Percentiles rank a stretch among this genome's conserved stretches.
Conservation (phyloP, 306 rosid genomes). For the Elaeagnus macrophylla region DNA sequence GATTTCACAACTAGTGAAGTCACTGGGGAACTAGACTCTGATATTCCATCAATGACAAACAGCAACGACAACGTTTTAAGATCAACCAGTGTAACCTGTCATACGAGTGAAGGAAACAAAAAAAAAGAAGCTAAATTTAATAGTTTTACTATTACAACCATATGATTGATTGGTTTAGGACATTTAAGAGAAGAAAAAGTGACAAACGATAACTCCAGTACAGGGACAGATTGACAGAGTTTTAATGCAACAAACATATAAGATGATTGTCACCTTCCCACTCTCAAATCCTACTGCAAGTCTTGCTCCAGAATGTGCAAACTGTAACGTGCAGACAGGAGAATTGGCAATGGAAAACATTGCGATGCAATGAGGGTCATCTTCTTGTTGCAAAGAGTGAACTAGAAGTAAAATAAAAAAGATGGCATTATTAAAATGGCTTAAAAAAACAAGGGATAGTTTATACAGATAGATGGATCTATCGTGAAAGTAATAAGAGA, state of each 20-base stretch:
- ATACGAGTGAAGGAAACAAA: conserved; percentile 24
- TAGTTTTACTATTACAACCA: not conserved
- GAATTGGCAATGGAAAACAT: conserved; percentile 57
- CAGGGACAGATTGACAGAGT: conserved; percentile 3
- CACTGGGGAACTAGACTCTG: conserved; percentile 45
- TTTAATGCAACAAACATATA: conserved; percentile 7
- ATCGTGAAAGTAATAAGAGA: not conserved
- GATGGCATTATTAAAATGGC: not conserved
- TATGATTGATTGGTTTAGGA: not conserved
- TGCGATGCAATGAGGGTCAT: conserved; percentile 50
- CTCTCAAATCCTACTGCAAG: conserved; percentile 66
- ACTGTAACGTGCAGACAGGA: conserved; percentile 45
- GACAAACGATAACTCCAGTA: not conserved
- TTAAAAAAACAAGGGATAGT: conserved; percentile 9
- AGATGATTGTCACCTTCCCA: conserved; percentile 56
- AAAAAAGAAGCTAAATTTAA: not conserved
- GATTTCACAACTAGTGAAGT: conserved; percentile 44
- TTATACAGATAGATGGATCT: not conserved
- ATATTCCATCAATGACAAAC: conserved; percentile 43
- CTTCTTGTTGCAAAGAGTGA: conserved; percentile 35
- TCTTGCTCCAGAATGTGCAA: conserved; percentile 47
- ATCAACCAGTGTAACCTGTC: conserved; percentile 83
- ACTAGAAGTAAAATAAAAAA: conserved; percentile 40
- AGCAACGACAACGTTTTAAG: conserved; percentile 44
- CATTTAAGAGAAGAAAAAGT: not conserved